Percentiles rank a stretch among this genome's conserved stretches.
phyloP scores from a whole-genome alignment of 345 rosid genomes.

The Syzygium oleosum region DNA sequence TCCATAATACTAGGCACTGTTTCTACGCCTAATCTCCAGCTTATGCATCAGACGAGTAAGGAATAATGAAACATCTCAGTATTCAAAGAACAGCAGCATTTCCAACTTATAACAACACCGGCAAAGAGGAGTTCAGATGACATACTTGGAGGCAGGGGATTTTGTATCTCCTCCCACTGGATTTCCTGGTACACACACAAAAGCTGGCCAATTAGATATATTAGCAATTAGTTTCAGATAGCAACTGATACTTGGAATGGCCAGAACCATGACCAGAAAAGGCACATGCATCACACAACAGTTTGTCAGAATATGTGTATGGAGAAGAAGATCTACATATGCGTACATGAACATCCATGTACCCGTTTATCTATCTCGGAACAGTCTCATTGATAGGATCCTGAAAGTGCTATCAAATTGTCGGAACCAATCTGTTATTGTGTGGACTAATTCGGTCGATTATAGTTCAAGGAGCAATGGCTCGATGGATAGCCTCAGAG shows the following conservation, averaged over 20 bases:
- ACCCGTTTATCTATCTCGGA: constrained; percentile 1
- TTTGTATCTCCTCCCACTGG: constrained; percentile 10
- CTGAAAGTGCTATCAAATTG: constrained; percentile 39
- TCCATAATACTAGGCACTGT: not conserved
- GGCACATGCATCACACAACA: not conserved
- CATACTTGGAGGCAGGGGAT: constrained; percentile 13
- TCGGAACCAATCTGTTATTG: constrained; percentile 28
- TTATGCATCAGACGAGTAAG: not conserved
- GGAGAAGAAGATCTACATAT: not conserved
- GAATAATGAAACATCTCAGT: not conserved
- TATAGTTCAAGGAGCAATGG: constrained; percentile 2
- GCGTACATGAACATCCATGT: not conserved
- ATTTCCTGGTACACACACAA: constrained; percentile 13
- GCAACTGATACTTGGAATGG: not conserved
- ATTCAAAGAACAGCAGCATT: not conserved
- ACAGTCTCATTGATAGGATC: constrained; percentile 34
- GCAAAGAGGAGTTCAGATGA: constrained; percentile 8
- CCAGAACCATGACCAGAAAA: not conserved
- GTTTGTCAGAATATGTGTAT: not conserved
- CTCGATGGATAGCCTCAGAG: constrained; percentile 9
- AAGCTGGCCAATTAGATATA: not conserved
- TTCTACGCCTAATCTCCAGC: not conserved
- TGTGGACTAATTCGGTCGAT: constrained; percentile 37
- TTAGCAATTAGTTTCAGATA: not conserved
- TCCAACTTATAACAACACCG: not conserved